Base-by-base conservation (phyloP, 2,329 filamentous ascomycete genomes). In the Epichloe gansuensis region DNA sequence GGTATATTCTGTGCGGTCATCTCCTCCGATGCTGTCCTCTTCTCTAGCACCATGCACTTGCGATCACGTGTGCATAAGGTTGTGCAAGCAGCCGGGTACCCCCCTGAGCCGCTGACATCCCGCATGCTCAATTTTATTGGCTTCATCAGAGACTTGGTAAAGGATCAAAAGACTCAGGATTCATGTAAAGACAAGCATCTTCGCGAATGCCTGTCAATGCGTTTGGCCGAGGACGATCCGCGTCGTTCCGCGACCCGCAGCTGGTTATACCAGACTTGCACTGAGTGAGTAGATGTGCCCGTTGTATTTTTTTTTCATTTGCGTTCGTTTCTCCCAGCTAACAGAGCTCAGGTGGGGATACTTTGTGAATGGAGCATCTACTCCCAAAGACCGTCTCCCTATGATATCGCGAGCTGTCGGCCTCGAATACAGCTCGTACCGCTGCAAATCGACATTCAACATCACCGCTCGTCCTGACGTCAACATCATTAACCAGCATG, bases 401-500 rank as follows among this genome's bases (percentile, higher is more conserved):
- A 66, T 94, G 5, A 72, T 93, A 48, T 91, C 87, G 1, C 82
- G 88, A 13, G 73, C 81, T 3, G 72, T 88, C 38, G 77, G 82
- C 55, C 60, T 89, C 1, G 72, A 81, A 2, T 89, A 82, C 64
- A 65, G 72, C 3, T 79, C 77, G 0, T 65, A 75, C 3, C 71
- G 82, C 58, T 94, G 88, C 69, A 72, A 73, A 1, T 71, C 77
- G 7, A 77, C 78, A 0, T 94, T 89, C 73, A 84, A 84, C 67
- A 81, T 90, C 61, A 80, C 76, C 0, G 65, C 70, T 0, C 77
- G 76, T 0, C 77, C 88, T 0, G 72, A 89, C 49, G 68, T 84
- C 0, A 74, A 80, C 1, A 71, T 72, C 1, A 81, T 93, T 65
- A 93, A 94, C 72, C 81, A 84, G 61, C 84, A 85, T 56, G 89